Conservation (phyloP, 345 rosid genomes). For the Murraya paniculata region DNA sequence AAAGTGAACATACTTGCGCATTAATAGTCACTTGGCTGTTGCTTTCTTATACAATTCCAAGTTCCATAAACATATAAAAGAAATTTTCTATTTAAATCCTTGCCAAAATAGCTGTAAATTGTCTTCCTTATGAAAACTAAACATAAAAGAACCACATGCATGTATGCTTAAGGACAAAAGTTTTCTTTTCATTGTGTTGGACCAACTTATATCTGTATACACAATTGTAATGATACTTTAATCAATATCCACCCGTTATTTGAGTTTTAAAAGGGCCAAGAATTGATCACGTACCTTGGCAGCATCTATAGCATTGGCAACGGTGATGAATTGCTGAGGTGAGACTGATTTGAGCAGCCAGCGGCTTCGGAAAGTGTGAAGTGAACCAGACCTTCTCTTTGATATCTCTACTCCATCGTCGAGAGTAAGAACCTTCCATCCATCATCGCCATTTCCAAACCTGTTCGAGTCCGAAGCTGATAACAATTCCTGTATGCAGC, state of each 20-base stretch:
- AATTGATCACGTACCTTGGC: slow-evolving; percentile 49
- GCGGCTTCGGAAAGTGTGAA: slow-evolving; percentile 67
- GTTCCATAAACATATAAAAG: too few species aligned
- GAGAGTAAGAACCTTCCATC: slow-evolving; percentile 53
- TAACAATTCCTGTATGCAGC: slow-evolving; percentile 70
- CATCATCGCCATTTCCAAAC: slow-evolving; percentile 50
- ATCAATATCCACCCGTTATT: neutral
- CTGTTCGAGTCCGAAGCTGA: slow-evolving; percentile 62
- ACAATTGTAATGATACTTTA: neutral
- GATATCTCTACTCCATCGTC: slow-evolving; percentile 71
- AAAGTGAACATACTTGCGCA: neutral
- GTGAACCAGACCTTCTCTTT: slow-evolving; percentile 57
- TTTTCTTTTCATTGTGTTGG: slow-evolving; percentile 11
- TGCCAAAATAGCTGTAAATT: neutral
- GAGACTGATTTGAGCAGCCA: slow-evolving; percentile 66
- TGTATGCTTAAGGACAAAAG: slow-evolving; percentile 10
- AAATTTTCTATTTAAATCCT: too few species aligned
- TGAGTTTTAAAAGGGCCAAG: neutral
- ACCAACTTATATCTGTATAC: neutral
- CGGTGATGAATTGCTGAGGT: slow-evolving; percentile 64
- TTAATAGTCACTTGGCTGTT: too few species aligned
- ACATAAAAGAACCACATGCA: neutral
- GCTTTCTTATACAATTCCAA: too few species aligned
- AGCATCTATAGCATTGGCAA: slow-evolving; percentile 76
- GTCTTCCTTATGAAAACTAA: neutral